Percentiles rank a stretch among this genome's conserved stretches.
Evolutionary conservation across 176 grass and related monocot genomes (phyloP).

Genomic region (Poa annua): DNA sequence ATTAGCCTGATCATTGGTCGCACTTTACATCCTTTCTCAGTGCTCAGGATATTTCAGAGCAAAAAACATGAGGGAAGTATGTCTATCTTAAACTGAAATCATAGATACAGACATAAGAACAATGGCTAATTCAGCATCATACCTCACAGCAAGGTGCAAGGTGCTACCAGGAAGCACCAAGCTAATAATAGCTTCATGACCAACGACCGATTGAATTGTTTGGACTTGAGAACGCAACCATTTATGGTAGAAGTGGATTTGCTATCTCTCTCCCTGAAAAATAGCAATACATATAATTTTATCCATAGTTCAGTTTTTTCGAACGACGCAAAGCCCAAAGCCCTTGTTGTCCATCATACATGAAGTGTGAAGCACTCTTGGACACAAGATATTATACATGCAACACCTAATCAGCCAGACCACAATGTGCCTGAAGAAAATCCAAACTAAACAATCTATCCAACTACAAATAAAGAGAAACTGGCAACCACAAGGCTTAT

Average conservation of each 20-base stretch:
- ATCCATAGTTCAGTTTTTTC: neutral
- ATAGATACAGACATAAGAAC: too few relatives aligned
- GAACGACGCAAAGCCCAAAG: neutral
- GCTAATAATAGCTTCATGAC: too few relatives aligned
- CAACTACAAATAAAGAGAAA: neutral
- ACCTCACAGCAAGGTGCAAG: too few relatives aligned
- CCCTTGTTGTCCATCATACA: neutral
- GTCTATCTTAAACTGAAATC: neutral
- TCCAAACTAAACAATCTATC: neutral
- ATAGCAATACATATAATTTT: neutral
- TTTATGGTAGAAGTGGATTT: neutral
- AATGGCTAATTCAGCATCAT: too few relatives aligned
- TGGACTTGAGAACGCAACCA: too few relatives aligned
- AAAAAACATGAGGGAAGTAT: neutral
- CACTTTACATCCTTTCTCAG: neutral
- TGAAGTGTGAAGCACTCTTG: neutral
- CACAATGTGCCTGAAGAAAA: neutral
- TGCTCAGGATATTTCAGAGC: neutral
- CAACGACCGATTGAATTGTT: too few relatives aligned
- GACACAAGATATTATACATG: neutral
- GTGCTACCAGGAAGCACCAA: too few relatives aligned
- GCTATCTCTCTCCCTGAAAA: neutral
- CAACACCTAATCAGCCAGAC: constrained; percentile 20
- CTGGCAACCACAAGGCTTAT: neutral
- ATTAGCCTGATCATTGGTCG: neutral